phyloP scores from a whole-genome alignment of 169 alveolate genomes.

The Amoebophrya sp. region DNA sequence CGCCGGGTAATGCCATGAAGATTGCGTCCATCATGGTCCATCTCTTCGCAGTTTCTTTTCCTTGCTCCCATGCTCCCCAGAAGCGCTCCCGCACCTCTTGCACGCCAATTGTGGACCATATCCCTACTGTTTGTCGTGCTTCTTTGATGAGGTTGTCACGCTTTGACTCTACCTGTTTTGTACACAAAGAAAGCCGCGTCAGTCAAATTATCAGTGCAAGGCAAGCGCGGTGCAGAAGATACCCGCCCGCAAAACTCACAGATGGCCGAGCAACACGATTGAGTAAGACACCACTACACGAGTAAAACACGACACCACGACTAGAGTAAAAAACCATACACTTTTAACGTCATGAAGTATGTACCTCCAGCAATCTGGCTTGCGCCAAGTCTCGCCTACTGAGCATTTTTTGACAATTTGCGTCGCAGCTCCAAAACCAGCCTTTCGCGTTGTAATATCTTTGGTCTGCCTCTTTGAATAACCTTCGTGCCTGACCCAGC shows the following conservation, averaged over 20 bases:
- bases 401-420: neutral
- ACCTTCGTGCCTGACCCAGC: neutral
- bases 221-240: too few relatives aligned
- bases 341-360: too few relatives aligned
- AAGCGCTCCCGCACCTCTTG: neutral
- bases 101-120: neutral
- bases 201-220: neutral
- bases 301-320: too few relatives aligned
- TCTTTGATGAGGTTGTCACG: neutral
- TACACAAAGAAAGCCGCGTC: neutral
- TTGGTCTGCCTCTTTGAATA: neutral
- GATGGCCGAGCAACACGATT: too few relatives aligned
- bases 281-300: too few relatives aligned
- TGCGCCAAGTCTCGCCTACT: neutral
- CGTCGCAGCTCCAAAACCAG: constrained; percentile 18
- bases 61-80: constrained; percentile 19
- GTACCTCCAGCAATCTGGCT: neutral
- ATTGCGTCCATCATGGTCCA: constrained; percentile 23
- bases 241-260: too few relatives aligned
- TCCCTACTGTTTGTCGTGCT: neutral
- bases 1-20: constrained; percentile 2
- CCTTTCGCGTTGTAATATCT: neutral
- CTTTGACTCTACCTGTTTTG: neutral
- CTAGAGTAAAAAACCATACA: too few relatives aligned
- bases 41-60: neutral